Base-by-base conservation (phyloP, 805 yeast genomes). In the Hanseniaspora taiwanica region DNA sequence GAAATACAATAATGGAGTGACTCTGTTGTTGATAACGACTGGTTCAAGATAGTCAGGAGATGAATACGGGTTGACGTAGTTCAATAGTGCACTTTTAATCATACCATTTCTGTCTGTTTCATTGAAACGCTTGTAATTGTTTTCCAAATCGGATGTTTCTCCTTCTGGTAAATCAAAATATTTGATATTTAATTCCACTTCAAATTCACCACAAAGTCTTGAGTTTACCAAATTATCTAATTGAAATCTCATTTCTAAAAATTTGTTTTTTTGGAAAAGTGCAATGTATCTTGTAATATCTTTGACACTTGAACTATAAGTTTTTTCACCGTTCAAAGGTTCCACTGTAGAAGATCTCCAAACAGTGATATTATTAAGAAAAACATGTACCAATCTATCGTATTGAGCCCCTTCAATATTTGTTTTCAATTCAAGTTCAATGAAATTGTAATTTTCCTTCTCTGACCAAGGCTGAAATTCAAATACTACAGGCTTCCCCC, bases 291-390 rank as follows among this genome's bases (percentile, higher is more conserved):
- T 54, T 2, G 86, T 67, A 1, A 82, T 69, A 53, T 85, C 94
- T 53, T 81, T 83, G 23, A 68, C 62, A 40, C 69, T 60, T 4
- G 57, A 50, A 20, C 81, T 72, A 46, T 64, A 71, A 8, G 71
- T 69, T 2, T 60, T 48, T 12, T 51, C 53, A 60, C 68, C 50
- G 49, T 78, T 58, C 27, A 44, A 42, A 1, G 94, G 94, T 58
- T 84, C 94, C 13, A 81, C 76, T 2, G 94, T 85, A 2, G 89
- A 78, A 1, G 84, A 76, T 58, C 94, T 71, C 94, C 94, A 84
- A 31, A 84, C 62, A 46, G 81, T 81, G 13, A 69, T 64, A 24
- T 77, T 82, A 42, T 68, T 66, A 24, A 81, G 56, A 48, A 69
- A 78, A 36, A 82, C 63, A 54, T 78, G 79, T 14, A 76, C 76